A percentile compares a stretch with the other conserved stretches of the same genome.
These are phyloP conservation scores for Besnoitia besnoiti DNA, from an alignment of 169 alveolate genomes.

Conservation along the genomic window DNA sequence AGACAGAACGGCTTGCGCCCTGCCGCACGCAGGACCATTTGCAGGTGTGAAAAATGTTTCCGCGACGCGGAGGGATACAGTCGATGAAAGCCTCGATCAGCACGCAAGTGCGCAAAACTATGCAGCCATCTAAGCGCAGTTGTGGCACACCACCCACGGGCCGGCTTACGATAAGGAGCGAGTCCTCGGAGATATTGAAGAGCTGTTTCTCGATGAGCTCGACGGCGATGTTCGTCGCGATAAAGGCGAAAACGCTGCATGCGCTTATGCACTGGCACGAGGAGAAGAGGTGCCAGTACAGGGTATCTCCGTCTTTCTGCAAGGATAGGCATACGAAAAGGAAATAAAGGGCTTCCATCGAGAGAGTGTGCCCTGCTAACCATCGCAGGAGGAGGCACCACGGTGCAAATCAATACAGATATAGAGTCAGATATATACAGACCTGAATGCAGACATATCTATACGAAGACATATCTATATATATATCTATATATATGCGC, in stretches of 20 bases:
- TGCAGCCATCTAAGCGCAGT: background rate
- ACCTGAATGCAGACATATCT: too few species aligned
- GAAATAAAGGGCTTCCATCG: background rate
- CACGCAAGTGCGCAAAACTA: background rate
- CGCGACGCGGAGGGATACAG: too few species aligned
- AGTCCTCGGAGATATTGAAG: background rate
- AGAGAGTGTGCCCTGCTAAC: background rate
- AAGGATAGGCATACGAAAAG: too few species aligned
- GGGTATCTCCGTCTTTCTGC: background rate
- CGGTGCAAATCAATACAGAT: background rate
- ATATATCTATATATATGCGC: background rate
- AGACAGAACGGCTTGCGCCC: too few species aligned
- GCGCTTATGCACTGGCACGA: constrained; percentile 59
- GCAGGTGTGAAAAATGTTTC: too few species aligned
- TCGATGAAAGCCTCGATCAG: too few species aligned
- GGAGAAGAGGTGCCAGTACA: constrained; percentile 50
- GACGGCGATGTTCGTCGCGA: constrained; percentile 52
- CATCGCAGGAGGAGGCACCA: background rate
- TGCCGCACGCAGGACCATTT: too few species aligned
- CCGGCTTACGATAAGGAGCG: background rate
- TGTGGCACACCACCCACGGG: background rate
- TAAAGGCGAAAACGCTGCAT: constrained; percentile 54
- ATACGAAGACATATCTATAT: background rate
- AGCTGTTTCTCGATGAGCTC: constrained; percentile 48
- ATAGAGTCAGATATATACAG: too few species aligned